These are phyloP conservation scores for Paramarasmius palmivorus DNA, from an alignment of 1,284 basidiomycete species.

Conservation along the genomic window DNA sequence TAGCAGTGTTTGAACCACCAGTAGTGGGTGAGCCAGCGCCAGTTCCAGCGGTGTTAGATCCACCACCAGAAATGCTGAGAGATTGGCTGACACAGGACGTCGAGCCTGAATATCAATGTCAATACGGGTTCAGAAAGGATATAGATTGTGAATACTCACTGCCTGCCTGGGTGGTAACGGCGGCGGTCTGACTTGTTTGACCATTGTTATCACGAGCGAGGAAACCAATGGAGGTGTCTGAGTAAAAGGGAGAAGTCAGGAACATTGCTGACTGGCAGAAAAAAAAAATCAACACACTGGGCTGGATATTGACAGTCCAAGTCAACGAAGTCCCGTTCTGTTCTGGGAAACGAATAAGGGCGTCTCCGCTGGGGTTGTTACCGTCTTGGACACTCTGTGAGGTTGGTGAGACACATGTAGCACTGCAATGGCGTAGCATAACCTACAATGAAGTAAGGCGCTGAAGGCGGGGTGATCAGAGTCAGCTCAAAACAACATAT, in stretches of 20 bases:
- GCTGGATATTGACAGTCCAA: constrained; percentile 45
- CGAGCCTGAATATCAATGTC: constrained; percentile 25
- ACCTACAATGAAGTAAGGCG: constrained; percentile 54
- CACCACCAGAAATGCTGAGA: constrained; percentile 10
- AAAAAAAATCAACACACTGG: constrained; percentile 30
- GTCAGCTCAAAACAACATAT: constrained; percentile 2
- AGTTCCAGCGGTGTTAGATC: constrained; percentile 16
- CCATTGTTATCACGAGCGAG: constrained; percentile 56
- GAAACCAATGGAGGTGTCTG: constrained; percentile 53
- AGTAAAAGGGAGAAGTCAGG: constrained; percentile 3
- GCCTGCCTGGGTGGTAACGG: constrained; percentile 48
- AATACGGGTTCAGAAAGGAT: constrained; percentile 8
- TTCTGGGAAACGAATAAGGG: constrained; percentile 39
- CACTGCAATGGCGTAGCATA: constrained; percentile 5
- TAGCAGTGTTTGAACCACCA: constrained; percentile 15
- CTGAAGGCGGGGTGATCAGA: constrained; percentile 29
- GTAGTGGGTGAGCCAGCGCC: constrained; percentile 14
- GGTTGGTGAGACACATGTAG: not conserved
- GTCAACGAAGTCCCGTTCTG: constrained; percentile 37
- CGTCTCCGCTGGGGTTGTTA: constrained; percentile 28
- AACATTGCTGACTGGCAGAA: not conserved
- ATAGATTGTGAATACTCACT: constrained; percentile 33
- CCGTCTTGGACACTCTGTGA: constrained; percentile 44
- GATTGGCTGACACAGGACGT: constrained; percentile 32
- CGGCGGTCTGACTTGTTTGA: constrained; percentile 41